Evolutionary conservation across 306 rosid species (phyloP), one percentile per base, ranked within the genome.

Genomic region (Alnus rubra): DNA sequence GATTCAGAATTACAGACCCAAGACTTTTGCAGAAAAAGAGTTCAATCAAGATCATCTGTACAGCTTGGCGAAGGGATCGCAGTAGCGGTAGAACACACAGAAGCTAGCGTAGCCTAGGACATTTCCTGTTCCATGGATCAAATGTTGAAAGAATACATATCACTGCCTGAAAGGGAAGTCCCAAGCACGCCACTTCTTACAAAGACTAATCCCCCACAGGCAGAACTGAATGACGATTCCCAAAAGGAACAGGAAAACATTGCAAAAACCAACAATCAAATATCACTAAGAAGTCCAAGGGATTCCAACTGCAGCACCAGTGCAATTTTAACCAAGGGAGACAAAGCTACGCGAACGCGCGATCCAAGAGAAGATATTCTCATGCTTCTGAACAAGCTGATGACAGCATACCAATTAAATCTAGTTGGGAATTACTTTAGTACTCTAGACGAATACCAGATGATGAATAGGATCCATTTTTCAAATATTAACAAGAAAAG

Each of bases 401-500:
- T 62, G 73, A 72, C 52, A 76, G 85, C 62, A 69, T 78, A 82
- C 33, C 76, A 74, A 90, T n/a, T n/a, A n/a, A 23, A 88, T 73
- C 54, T 81, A 69, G 70, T 13, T 45, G 89, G 87, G 59, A 85
- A 51, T 71, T 82, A 79, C 48, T 78, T 71, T 73, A 90, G 84
- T 75, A 82, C 56, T 42, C 39, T 86, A 70, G 16, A 70, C 13
- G 81, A 84, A 77, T 79, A 82, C 84, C 82, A 86, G 67, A 45
- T 71, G 49, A 69, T 47, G 78, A 37, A 37, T 45, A 28, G 63
- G 74, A 19, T 74, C 75, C 87, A 85, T 42, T 84, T 88, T 88
- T 82, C 90, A 45, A 81, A 82, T 39, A 71, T 89, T 77, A 78
- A 82, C 79, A 84, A 86, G 84, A 88, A 82, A 81, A 86, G 73